Evolutionary conservation across 2,329 filamentous ascomycete genomes (phyloP).

Genomic region (Zymoseptoria passerinii): DNA sequence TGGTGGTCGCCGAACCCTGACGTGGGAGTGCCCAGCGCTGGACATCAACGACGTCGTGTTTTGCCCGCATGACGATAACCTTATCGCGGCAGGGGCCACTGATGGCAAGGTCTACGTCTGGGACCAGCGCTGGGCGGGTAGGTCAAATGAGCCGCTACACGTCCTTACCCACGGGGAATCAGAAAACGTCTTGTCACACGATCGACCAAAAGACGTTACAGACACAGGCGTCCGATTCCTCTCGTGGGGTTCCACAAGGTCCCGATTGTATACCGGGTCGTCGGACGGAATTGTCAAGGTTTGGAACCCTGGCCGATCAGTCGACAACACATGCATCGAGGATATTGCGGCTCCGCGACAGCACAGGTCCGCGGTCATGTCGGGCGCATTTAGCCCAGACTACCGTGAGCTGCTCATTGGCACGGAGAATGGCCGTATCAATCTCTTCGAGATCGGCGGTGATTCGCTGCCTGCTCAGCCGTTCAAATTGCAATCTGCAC

Average conservation of each 20-base stretch:
- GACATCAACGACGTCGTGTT: constrained; percentile 53
- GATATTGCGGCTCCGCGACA: constrained; percentile 40
- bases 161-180: constrained; percentile 44
- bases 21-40: constrained; percentile 49
- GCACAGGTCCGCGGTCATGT: constrained; percentile 46
- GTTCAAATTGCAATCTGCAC: constrained; percentile 20
- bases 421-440: constrained; percentile 48
- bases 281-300: constrained; percentile 53
- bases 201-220: constrained; percentile 38
- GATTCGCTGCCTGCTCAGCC: constrained; percentile 2
- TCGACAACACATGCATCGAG: constrained; percentile 44
- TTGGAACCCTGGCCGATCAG: constrained; percentile 49
- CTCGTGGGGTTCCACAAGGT: constrained; percentile 47
- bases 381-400: constrained; percentile 49
- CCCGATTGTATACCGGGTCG: constrained; percentile 50
- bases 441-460: constrained; percentile 40
- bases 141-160: constrained; percentile 39
- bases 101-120: constrained; percentile 53
- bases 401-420: constrained; percentile 49
- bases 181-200: constrained; percentile 41
- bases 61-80: constrained; percentile 40
- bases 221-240: constrained; percentile 53
- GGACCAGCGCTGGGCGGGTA: constrained; percentile 42
- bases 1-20: constrained; percentile 31
- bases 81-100: constrained; percentile 53